A percentile compares a stretch with the other conserved stretches of the same genome.
Conservation (phyloP, 306 rosid genomes). For the Prunus davidiana region DNA sequence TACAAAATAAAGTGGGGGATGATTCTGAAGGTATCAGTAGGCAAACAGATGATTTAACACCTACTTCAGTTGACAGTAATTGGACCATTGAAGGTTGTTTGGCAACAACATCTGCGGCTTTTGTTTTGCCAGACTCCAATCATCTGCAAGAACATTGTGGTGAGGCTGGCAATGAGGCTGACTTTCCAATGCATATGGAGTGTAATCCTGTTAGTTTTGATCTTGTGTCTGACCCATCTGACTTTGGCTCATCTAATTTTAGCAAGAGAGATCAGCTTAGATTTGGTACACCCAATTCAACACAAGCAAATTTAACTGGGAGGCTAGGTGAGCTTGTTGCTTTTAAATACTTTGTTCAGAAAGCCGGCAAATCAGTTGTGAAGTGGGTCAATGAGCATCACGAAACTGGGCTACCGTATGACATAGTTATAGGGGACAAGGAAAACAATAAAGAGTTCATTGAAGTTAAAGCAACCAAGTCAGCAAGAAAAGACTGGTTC, state of each 20-base stretch:
- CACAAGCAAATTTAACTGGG: slow-evolving; percentile 56
- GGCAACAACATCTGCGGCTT: slow-evolving; percentile 30
- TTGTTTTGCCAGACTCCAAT: slow-evolving; percentile 31
- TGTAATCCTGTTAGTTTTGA: slow-evolving; percentile 28
- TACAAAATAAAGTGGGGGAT: slow-evolving; percentile 31
- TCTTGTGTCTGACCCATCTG: slow-evolving; percentile 19
- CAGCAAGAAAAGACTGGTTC: slow-evolving; percentile 81
- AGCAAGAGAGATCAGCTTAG: slow-evolving; percentile 48
- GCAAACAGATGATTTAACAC: slow-evolving; percentile 34
- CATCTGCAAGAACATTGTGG: slow-evolving; percentile 33
- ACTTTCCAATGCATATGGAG: slow-evolving; percentile 19
- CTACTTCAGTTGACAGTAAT: slow-evolving; percentile 36
- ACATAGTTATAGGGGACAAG: slow-evolving; percentile 48
- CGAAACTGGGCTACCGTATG: slow-evolving; percentile 82
- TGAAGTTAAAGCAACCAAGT: slow-evolving; percentile 86
- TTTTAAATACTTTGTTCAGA: slow-evolving; percentile 50
- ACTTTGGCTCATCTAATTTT: slow-evolving; percentile 25
- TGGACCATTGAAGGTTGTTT: slow-evolving; percentile 43
- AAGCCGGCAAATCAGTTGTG: slow-evolving; percentile 41
- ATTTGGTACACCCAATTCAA: slow-evolving; percentile 52
- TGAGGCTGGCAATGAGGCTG: slow-evolving; percentile 28
- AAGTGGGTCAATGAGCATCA: slow-evolving; percentile 72
- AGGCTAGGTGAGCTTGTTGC: slow-evolving; percentile 77
- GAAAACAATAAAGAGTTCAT: slow-evolving; percentile 42
- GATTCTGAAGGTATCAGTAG: slow-evolving; percentile 25